phyloP scores from a whole-genome alignment of 306 rosid genomes.

The Inga oerstediana region DNA sequence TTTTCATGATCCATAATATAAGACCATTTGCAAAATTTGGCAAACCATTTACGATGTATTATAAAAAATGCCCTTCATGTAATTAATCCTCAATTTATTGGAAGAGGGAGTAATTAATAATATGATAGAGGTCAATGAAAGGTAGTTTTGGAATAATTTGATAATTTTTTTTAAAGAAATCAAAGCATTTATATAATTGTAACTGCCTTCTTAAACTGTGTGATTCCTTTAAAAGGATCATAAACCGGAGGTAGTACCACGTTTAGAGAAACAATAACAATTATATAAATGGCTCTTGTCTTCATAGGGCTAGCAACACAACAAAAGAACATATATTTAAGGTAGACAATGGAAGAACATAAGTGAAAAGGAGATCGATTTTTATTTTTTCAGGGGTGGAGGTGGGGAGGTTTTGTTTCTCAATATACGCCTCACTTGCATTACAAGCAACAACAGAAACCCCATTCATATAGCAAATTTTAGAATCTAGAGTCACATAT shows the following conservation, averaged over 20 bases:
- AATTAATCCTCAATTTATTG: background rate
- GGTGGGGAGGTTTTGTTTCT: background rate
- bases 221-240: background rate
- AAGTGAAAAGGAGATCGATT: background rate
- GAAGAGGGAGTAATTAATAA: background rate
- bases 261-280: constrained; percentile 21
- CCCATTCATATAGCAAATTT: constrained; percentile 27
- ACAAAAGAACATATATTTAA: background rate
- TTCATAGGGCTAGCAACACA: background rate
- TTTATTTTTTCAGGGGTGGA: no score
- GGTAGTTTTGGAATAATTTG: background rate
- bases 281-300: background rate
- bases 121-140: background rate
- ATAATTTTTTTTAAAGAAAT: background rate
- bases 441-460: constrained; percentile 16
- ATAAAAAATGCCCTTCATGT: background rate
- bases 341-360: background rate
- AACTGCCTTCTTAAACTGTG: background rate
- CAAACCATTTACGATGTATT: background rate
- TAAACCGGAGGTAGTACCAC: background rate
- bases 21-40: background rate
- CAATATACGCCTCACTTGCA: background rate
- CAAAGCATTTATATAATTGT: background rate
- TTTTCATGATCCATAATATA: background rate
- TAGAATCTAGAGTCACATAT: constrained; percentile 11